phyloP scores from a whole-genome alignment of 1,139 yeast genomes.

The Debaryomyces singareniensis region DNA sequence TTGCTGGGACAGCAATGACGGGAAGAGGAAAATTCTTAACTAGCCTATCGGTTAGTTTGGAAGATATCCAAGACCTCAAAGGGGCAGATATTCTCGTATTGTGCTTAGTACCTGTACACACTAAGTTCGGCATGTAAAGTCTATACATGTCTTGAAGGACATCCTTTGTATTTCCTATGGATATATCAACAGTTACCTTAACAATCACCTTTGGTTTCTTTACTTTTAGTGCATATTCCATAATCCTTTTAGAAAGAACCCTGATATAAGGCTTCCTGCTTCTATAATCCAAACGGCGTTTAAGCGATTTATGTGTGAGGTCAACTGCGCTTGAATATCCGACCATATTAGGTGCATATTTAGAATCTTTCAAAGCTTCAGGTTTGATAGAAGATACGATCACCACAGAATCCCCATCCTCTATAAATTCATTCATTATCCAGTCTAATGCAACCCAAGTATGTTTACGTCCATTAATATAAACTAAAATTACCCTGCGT shows the following conservation, averaged over 20 bases:
- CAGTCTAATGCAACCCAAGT: conserved; percentile 81
- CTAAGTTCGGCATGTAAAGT: conserved; percentile 57
- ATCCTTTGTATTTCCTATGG: conserved; percentile 52
- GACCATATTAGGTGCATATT: background rate
- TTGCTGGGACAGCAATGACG: conserved; percentile 60
- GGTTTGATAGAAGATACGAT: conserved; percentile 40
- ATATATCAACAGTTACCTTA: conserved; percentile 57
- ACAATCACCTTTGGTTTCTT: conserved; percentile 45
- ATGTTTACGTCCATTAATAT: conserved; percentile 63
- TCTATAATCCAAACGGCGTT: conserved; percentile 25
- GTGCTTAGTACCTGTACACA: conserved; percentile 59
- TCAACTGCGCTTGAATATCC: background rate
- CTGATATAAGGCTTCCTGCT: conserved; percentile 30
- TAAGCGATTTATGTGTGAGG: conserved; percentile 21
- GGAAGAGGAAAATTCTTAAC: conserved; percentile 66
- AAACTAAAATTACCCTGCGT: conserved; percentile 52
- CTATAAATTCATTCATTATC: conserved; percentile 45
- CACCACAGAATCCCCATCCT: conserved; percentile 60
- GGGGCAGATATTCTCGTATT: conserved; percentile 41
- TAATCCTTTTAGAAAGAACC: conserved; percentile 33
- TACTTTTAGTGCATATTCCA: conserved; percentile 41
- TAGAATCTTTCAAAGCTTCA: conserved; percentile 3
- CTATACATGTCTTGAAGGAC: conserved; percentile 57
- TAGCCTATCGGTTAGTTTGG: conserved; percentile 55
- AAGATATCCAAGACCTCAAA: conserved; percentile 54